These are phyloP conservation scores for Aspergillus pseudotamarii DNA, from an alignment of 2,329 filamentous ascomycete species.

Conservation along the genomic window DNA sequence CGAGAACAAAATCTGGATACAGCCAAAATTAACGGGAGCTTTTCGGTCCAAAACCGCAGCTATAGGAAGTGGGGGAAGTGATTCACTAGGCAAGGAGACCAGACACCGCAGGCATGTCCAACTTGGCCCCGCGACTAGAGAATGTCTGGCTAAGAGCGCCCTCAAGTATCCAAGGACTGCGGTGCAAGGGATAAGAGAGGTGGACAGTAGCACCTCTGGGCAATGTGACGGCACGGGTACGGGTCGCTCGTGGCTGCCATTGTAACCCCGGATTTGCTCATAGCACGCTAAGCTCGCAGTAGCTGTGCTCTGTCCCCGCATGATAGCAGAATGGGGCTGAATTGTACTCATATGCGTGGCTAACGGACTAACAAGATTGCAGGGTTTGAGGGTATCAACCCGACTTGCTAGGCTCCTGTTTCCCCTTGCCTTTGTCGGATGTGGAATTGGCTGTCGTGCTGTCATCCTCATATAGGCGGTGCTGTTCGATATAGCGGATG, in stretches of 20 bases:
- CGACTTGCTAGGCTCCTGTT: constrained; percentile 27
- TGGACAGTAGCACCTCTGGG: not conserved
- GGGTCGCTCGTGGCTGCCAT: not conserved
- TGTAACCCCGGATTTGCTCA: not conserved
- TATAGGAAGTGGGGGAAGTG: not conserved
- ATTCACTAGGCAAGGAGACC: not conserved
- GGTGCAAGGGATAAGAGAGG: not conserved
- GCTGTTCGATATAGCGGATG: constrained; percentile 71
- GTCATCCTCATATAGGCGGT: constrained; percentile 65
- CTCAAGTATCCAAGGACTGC: not conserved
- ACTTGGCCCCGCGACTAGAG: not conserved
- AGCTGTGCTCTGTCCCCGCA: not conserved
- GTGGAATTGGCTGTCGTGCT: constrained; percentile 24
- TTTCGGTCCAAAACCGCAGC: not conserved
- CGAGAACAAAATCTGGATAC: not conserved
- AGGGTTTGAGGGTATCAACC: constrained; percentile 23
- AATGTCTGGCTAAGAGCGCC: not conserved
- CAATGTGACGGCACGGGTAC: not conserved
- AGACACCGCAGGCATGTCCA: not conserved
- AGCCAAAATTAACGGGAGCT: not conserved
- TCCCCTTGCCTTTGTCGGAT: constrained; percentile 39
- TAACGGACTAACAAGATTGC: not conserved
- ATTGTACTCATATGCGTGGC: not conserved
- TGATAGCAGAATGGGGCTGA: not conserved
- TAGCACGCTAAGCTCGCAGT: not conserved